Percentiles rank a stretch among this genome's conserved stretches.
Evolutionary conservation across 208 protist species (phyloP).

Genomic region (Trypanosoma rangeli): DNA sequence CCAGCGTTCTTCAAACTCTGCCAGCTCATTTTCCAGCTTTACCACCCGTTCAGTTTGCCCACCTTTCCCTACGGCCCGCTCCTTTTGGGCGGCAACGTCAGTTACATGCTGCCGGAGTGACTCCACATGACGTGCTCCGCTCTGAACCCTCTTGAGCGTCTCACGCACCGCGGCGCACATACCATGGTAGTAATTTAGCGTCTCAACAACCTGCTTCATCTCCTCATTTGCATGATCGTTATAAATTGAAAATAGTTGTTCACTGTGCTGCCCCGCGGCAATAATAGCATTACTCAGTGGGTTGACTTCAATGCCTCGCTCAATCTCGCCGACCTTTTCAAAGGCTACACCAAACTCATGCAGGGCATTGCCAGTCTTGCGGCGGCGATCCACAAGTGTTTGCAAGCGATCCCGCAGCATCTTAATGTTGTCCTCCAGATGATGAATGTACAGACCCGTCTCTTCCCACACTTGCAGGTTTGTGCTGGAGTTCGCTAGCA

Average conservation of each 20-base stretch:
- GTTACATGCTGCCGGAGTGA: constrained; percentile 22
- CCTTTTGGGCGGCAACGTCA: constrained; percentile 28
- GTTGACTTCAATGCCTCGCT: constrained; percentile 40
- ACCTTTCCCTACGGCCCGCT: constrained; percentile 28
- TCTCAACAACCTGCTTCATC: constrained; percentile 72
- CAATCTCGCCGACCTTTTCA: constrained; percentile 42
- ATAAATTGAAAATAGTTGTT: constrained; percentile 52
- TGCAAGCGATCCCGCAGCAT: constrained; percentile 44
- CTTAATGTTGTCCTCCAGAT: constrained; percentile 44
- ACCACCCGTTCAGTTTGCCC: constrained; percentile 30
- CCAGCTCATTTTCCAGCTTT: constrained; percentile 30
- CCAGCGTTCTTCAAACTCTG: constrained; percentile 33
- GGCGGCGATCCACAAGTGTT: constrained; percentile 39
- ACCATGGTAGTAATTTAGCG: constrained; percentile 80
- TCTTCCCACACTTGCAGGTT: constrained; percentile 31
- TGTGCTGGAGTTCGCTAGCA: constrained; percentile 16
- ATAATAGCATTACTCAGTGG: constrained; percentile 51
- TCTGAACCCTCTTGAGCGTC: constrained; percentile 54
- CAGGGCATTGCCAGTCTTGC: constrained; percentile 38
- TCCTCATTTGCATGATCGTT: constrained; percentile 66
- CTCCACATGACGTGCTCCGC: constrained; percentile 33
- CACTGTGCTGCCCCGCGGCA: constrained; percentile 56
- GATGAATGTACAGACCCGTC: constrained; percentile 37
- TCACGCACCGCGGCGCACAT: constrained; percentile 77
- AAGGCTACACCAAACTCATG: constrained; percentile 57